Evolutionary conservation across 2,329 filamentous ascomycete species (phyloP).

Genomic region (Clonostachys solani): DNA sequence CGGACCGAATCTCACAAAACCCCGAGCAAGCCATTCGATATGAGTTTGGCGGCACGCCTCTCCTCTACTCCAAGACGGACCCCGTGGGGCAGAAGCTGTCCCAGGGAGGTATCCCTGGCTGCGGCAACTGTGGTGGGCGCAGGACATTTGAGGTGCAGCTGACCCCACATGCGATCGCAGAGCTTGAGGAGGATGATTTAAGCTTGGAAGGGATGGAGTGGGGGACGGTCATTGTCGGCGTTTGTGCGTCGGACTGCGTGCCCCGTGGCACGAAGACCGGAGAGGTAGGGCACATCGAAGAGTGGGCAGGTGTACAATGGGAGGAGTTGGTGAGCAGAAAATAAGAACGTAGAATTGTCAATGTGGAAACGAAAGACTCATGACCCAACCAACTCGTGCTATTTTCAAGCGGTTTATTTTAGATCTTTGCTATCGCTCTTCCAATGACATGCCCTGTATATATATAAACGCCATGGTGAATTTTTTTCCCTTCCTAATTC

Average conservation of each 20-base stretch:
- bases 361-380: slow-evolving; percentile 4
- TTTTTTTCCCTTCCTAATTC: slow-evolving; percentile 12
- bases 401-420: slow-evolving; percentile 15
- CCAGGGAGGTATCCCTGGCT: slow-evolving; percentile 59
- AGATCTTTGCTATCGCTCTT: slow-evolving; percentile 16
- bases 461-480: slow-evolving; percentile 8
- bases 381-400: neutral
- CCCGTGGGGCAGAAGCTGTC: slow-evolving; percentile 63
- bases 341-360: slow-evolving; percentile 7
- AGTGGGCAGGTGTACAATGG: slow-evolving; percentile 99
- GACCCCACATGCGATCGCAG: slow-evolving; percentile 83
- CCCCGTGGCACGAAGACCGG: slow-evolving; percentile 53
- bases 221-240: slow-evolving; percentile 86
- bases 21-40: slow-evolving; percentile 80
- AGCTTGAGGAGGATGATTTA: slow-evolving; percentile 75
- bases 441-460: slow-evolving; percentile 25
- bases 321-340: slow-evolving; percentile 61
- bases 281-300: slow-evolving; percentile 77
- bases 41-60: slow-evolving; percentile 66
- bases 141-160: slow-evolving; percentile 91
- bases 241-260: slow-evolving; percentile 77
- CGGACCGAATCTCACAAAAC: slow-evolving; percentile 73
- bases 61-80: slow-evolving; percentile 80
- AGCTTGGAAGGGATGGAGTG: slow-evolving; percentile 91
- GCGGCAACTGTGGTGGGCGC: slow-evolving; percentile 67